Base-by-base conservation (phyloP, 2,329 filamentous ascomycete genomes). In the Microthyrium microscopicum region DNA sequence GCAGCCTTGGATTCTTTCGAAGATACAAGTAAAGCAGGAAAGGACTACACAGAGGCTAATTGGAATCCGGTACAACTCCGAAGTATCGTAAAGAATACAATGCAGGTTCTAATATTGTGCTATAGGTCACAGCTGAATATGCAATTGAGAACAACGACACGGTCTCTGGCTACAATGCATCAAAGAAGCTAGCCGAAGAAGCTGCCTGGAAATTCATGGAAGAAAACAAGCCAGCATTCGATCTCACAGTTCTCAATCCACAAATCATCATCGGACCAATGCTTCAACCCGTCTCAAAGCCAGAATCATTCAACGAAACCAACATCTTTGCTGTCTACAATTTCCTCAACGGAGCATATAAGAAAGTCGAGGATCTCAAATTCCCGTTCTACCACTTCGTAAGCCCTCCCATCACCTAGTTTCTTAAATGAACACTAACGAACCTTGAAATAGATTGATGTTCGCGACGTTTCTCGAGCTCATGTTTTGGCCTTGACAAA, bases 221-320 rank as follows among this genome's bases (percentile, higher is more conserved):
- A 20, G 38, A 43, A n/a, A 48, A 58, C 39, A 54, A 55, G 33
- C 60, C 62, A 17, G 45, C 42, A 21, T 70, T 69, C 39, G 60
- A 65, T 44, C 47, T 70, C 12, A 63, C 57, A 9, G 69, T 67
- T 5, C 48, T 73, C 42, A 64, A 62, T 46, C 68, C 68, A 30
- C 66, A 66, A 12, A 49, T 69, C 34, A 67, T 72, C 7, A 60
- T 64, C 37, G 67, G 67, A 1, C 67, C 67, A n/a, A n/a, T n/a
- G n/a, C n/a, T n/a, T n/a, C n/a, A n/a, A n/a, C n/a, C n/a, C n/a
- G n/a, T n/a, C n/a, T n/a, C n/a, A n/a, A n/a, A n/a, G n/a, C n/a
- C n/a, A n/a, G n/a, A n/a, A n/a, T n/a, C n/a, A n/a, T n/a, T n/a
- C n/a, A n/a, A n/a, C n/a, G n/a, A n/a, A n/a, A n/a, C n/a, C n/a